A percentile compares a stretch with the other conserved stretches of the same genome.
These are phyloP conservation scores for Sporothrix protearum DNA, from an alignment of 2,329 filamentous ascomycete species.

Conservation along the genomic window DNA sequence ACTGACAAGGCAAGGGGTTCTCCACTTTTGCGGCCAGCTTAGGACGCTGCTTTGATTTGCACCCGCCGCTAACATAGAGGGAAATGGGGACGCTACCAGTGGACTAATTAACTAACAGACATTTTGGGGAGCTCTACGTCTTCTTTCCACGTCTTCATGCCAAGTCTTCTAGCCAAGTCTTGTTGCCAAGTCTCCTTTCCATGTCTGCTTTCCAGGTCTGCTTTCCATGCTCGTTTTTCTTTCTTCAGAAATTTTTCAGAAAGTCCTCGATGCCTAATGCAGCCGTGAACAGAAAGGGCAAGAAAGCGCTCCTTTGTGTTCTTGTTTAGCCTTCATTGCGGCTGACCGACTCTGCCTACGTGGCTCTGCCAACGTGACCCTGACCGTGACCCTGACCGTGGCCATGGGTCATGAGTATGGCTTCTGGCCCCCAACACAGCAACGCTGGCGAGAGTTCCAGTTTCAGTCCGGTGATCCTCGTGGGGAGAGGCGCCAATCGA, in stretches of 20 bases:
- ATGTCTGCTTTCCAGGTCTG: too few relatives aligned
- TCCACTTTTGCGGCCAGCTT: slow-evolving; percentile 17
- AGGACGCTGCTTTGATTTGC: slow-evolving; percentile 13
- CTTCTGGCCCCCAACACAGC: not conserved
- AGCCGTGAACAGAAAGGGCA: not conserved
- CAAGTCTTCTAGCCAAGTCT: too few relatives aligned
- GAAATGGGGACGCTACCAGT: slow-evolving; percentile 16
- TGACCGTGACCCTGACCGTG: too few relatives aligned
- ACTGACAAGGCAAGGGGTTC: slow-evolving; percentile 15
- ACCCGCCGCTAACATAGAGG: slow-evolving; percentile 19
- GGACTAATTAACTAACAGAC: slow-evolving; percentile 7
- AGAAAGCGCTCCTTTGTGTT: not conserved
- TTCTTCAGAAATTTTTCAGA: too few relatives aligned
- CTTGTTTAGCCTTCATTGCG: too few relatives aligned
- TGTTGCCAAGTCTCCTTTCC: too few relatives aligned
- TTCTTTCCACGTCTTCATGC: too few relatives aligned
- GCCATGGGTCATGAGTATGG: not conserved
- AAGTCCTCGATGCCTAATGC: too few relatives aligned
- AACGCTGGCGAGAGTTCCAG: not conserved
- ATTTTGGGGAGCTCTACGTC: not conserved
- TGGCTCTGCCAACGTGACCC: too few relatives aligned
- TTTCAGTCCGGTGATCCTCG: slow-evolving; percentile 1
- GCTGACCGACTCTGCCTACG: not conserved
- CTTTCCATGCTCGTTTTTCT: too few relatives aligned
- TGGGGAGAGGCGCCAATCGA: not conserved